A percentile compares a stretch with the other conserved stretches of the same genome.
These are phyloP conservation scores for Gossypium aridum DNA, from an alignment of 441 rosid genomes.

Conservation along the genomic window DNA sequence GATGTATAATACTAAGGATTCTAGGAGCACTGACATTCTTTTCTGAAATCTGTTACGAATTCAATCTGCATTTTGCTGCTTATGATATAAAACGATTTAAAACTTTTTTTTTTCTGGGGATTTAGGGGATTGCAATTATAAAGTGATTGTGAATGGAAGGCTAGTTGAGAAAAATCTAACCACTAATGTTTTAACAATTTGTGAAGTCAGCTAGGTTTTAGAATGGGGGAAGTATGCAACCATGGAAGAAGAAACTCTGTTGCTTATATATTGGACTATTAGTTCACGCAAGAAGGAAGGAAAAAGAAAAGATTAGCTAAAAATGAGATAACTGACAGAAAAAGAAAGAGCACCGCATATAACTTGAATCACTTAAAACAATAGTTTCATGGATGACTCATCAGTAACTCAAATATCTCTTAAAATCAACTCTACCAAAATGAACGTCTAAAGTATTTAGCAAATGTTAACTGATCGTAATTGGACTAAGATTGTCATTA, in stretches of 20 bases:
- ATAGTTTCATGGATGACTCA: not conserved
- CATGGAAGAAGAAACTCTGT: not conserved
- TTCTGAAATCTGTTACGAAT: not conserved
- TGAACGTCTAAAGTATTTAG: not conserved
- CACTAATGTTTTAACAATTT: not conserved
- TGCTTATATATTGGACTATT: not conserved
- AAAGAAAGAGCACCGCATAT: not conserved
- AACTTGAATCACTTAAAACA: not conserved
- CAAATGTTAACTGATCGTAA: not conserved
- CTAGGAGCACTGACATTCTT: not conserved
- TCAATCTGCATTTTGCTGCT: not conserved
- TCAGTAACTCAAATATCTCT: not conserved
- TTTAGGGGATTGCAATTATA: not conserved
- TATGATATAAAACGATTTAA: not conserved
- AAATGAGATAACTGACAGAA: not conserved
- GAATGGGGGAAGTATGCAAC: not conserved
- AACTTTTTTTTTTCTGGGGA: not conserved
- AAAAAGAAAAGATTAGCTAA: not conserved
- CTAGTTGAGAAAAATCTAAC: not conserved
- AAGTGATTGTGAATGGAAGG: not conserved
- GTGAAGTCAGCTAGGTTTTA: not conserved
- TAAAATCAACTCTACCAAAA: not conserved
- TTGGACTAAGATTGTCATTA: not conserved
- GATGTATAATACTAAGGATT: not conserved
- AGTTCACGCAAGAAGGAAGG: not conserved